Base-by-base conservation (phyloP, 331 rosid genomes). In the Quercus lobata region DNA sequence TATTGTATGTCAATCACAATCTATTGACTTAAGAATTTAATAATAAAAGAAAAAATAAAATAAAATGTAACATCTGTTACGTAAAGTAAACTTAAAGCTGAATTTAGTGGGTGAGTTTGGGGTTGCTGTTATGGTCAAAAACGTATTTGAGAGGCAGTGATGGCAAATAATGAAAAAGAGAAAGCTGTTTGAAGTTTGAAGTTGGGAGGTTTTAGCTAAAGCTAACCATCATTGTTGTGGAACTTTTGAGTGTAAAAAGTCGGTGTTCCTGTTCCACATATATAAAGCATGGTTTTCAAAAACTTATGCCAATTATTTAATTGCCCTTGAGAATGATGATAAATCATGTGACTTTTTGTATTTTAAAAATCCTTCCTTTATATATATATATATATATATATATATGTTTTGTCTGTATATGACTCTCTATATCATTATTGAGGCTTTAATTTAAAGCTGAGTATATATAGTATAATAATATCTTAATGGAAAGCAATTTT, bases 321-420 rank as follows among this genome's bases (percentile, higher is more conserved):
- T 49, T 76, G 84, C 61, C 66, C 71, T 46, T 32, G 29, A 54
- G 18, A 79, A 46, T 69, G 77, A 57, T 75, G 77, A 58, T 75
- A 69, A 69, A 75, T 30, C 80, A 57, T 69, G 58, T 22, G 76
- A 27, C 65, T 60, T 60, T 76, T 27, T 12, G 6, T 57, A 10
- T 54, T 32, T 41, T 55, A 41, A 49, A 49, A 55, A 18, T n/a
- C 58, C 15, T 5, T 78, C 5, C 6, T 9, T 69, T 78, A 6
- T 75, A 19, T 34, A 34, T 34, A 32, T 5, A 34, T 6, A 1
- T 34, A 34, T 5, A 34, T 78, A 5, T 75, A 19, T 32, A 32
- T 32, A 0, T 34, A 0, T 60, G 55, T 60, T 76, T 19, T n/a
- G 24, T 16, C 30, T 5, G 11, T 63, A 14, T 25, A 61, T 24